Conservation (phyloP, 1,284 basidiomycete genomes). For the Rhodotorula sp. region DNA sequence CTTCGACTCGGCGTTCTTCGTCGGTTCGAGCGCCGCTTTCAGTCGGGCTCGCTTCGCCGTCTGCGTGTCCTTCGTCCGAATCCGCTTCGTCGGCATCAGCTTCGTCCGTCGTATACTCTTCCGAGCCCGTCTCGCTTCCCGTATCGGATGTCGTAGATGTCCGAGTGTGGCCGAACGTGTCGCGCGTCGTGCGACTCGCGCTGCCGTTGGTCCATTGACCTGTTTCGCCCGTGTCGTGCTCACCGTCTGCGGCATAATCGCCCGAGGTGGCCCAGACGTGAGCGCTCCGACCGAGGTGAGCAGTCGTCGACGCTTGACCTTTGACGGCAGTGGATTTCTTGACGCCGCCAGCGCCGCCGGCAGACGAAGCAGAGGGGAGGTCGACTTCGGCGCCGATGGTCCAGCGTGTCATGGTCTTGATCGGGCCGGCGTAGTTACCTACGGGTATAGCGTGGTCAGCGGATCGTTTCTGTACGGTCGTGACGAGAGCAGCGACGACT, state of each 20-base stretch:
- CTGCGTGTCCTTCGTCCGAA: not conserved
- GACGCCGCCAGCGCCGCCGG: not conserved
- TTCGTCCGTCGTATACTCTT: not conserved
- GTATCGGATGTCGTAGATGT: not conserved
- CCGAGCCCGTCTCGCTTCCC: not conserved
- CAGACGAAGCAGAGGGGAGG: slow-evolving; percentile 16
- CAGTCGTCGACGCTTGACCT: slow-evolving; percentile 16
- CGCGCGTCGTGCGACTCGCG: not conserved
- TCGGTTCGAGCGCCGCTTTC: not conserved
- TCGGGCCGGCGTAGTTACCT: slow-evolving; percentile 44
- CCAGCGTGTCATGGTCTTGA: slow-evolving; percentile 43
- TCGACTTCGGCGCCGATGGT: slow-evolving; percentile 42
- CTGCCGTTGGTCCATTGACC: not conserved
- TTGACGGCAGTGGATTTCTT: slow-evolving; percentile 3
- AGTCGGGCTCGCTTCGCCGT: not conserved
- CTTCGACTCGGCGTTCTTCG: not conserved
- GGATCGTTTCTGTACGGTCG: too few relatives aligned
- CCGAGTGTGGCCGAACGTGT: not conserved
- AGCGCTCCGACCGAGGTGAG: slow-evolving; percentile 24
- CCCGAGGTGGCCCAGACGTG: slow-evolving; percentile 27
- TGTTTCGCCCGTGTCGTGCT: not conserved
- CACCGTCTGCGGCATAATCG: not conserved
- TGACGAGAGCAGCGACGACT: not conserved
- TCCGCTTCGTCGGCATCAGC: not conserved
- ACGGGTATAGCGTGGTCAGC: not conserved